phyloP scores from a whole-genome alignment of 495 filamentous ascomycete genomes.

The Aspergillus asperescens region DNA sequence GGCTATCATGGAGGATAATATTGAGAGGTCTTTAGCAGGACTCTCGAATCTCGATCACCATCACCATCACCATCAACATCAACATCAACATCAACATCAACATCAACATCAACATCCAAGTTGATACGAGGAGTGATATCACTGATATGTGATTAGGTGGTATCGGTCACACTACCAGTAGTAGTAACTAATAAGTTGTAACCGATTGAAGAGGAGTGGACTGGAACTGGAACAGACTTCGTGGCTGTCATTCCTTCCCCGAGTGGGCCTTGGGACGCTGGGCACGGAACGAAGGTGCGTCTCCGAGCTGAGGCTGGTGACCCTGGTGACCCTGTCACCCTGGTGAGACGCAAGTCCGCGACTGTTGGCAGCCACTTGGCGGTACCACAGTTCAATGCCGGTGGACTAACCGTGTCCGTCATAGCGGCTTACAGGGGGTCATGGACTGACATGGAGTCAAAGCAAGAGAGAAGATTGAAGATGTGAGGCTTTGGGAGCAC shows the following conservation, averaged over 20 bases:
- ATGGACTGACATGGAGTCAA: neutral
- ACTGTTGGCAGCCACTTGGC: conserved; percentile 22
- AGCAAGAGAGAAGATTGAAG: conserved; percentile 12
- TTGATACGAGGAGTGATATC: no score
- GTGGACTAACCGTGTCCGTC: conserved; percentile 8
- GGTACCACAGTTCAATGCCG: conserved; percentile 6
- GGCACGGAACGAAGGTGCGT: conserved; percentile 24
- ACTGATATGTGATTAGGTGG: no score
- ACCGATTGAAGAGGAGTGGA: neutral
- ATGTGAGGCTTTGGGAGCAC: neutral
- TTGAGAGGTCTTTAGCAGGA: no score
- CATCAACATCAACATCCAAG: no score
- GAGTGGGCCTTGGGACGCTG: neutral
- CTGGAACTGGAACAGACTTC: neutral
- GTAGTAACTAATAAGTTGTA: no score
- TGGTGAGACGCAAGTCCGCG: conserved; percentile 12
- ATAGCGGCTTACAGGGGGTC: neutral
- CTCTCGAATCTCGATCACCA: no score
- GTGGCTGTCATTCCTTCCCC: neutral
- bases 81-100: no score
- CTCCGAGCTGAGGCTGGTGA: conserved; percentile 28
- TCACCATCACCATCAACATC: no score
- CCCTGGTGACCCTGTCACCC: no score
- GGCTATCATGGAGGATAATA: no score
- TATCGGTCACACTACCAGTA: no score